Base-by-base conservation (phyloP, 2,329 filamentous ascomycete genomes). In the Nothopassalora personata region DNA sequence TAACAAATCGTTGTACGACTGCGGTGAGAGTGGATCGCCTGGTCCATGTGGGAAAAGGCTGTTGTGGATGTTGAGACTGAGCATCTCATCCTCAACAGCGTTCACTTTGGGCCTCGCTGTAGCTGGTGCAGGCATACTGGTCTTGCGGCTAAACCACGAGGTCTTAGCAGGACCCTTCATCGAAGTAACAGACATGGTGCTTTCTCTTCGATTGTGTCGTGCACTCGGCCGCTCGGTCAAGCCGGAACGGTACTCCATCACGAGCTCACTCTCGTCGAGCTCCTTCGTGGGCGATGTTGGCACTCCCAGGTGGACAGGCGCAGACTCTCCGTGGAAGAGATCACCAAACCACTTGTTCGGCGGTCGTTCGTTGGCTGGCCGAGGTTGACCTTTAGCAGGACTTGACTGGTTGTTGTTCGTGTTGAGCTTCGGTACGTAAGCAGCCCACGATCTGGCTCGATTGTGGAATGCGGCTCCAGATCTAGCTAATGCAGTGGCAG, bases 1-100 rank as follows among this genome's bases (percentile, higher is more conserved):
- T 47, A 83, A 79, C 11, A 87, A 77, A 57, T 80, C 78, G 66
- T 84, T 79, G 72, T 85, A 81, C 1, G 81, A 79, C 46, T 80
- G 78, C 5, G 82, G 80, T 1, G 77, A 77, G 18, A 79, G 74
- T 2, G 80, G 74, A 61, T 81, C 76, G 13, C 76, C 71, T 0
- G 77, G 74, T 2, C 79, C 79, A 36, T 79, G 72, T 5, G 83
- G 81, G 64, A 83, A 84, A 45, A 86, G 77, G 5, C 80, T 74
- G 30, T 77, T 74, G 36, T 75, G 73, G 63, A 86, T 79, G 69
- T 84, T 81, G 47, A 86, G 70, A 56, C 78, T 80, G 7, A 82
- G 70, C 27, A 86, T 72, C 58, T 82, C 79, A 65, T 86, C 83
- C 43, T 64, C 50, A 11, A 54, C 55, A 10, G 54, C 48, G 50